Evolutionary conservation across 2,329 filamentous ascomycete genomes (phyloP), one percentile per base, ranked within the genome.

Genomic region (Colletotrichum musae): DNA sequence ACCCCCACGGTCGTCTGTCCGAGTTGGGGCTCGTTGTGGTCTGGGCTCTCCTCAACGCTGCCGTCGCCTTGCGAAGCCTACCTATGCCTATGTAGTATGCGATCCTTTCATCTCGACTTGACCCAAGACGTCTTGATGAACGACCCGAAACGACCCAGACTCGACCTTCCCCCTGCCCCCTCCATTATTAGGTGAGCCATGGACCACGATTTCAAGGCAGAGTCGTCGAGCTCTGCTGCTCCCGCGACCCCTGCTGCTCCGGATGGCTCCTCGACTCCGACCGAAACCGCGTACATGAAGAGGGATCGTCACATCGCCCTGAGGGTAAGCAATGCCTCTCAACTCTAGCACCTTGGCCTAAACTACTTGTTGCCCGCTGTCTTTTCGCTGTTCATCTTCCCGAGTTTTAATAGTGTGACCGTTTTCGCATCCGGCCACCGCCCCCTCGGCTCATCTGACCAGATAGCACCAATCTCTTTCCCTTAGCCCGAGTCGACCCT

Each of bases 151-250:
- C 57, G 50, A 13, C 56, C 36, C 12, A 24, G 50, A 41, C 24
- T 26, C 48, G 51, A 56, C 26, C 68, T 24, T 13, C 10, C 16
- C 45, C 47, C 18, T 45, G 43, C 24, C n/a, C 51, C 21, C 43
- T 54, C 71, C 69, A 64, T 65, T 71, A 45, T 54, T 65, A 66
- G 70, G 70, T 71, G 70, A 66, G 68, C 26, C 6, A 72, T 72
- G 71, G 58, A 72, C 39, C 48, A 57, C 57, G 60, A 72, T 24
- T 50, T 59, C 16, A 41, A 58, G 6, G 45, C 63, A 13, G 61
- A 72, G 54, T 73, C 64, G 68, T 79, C 79, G 64, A 76, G 76
- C 74, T 80, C 79, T 68, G 75, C 76, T 64, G 78, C 79, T 52
- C 50, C 50, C 12, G 24, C 50, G 21, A 32, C 21, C 50, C 24